Base-by-base conservation (phyloP, 495 filamentous ascomycete genomes). In the Lasiosphaeria miniovina region DNA sequence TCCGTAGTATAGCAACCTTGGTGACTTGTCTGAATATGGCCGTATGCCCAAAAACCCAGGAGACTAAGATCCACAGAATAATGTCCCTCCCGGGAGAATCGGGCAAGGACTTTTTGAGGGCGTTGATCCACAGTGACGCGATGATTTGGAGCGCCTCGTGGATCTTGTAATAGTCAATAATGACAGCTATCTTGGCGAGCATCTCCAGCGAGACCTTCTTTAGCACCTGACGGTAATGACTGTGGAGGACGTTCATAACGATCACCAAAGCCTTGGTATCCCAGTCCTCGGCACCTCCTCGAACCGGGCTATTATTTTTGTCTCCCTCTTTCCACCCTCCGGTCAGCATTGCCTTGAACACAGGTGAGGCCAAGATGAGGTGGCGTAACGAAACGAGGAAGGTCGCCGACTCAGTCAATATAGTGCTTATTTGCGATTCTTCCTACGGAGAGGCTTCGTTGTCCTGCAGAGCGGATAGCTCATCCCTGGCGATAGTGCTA, bases 101-200 rank as follows among this genome's bases (percentile, higher is more conserved):
- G n/a, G n/a, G n/a, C n/a, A n/a, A n/a, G n/a, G n/a, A n/a, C n/a
- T n/a, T n/a, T n/a, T n/a, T n/a, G n/a, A n/a, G n/a, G n/a, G n/a
- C n/a, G n/a, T n/a, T n/a, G n/a, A n/a, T n/a, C n/a, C n/a, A n/a
- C n/a, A n/a, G n/a, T n/a, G n/a, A n/a, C n/a, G n/a, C n/a, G n/a
- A n/a, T n/a, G n/a, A n/a, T n/a, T n/a, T n/a, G n/a, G n/a, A n/a
- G n/a, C n/a, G n/a, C n/a, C n/a, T n/a, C n/a, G n/a, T n/a, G n/a
- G n/a, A n/a, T n/a, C n/a, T n/a, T n/a, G n/a, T n/a, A 51, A 32
- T 79, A 80, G 60, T 83, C 77, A 9, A 77, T 72, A 14, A 83
- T 52, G 12, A 74, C 68, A 14, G 75, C 69, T 40, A 84, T 63
- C 53, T 79, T 73, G 31, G 74, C 72, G 8, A 83, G 69, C 49